Evolutionary conservation across 345 rosid species (phyloP), one percentile per base, ranked within the genome.

Genomic region (Linum trigynum): DNA sequence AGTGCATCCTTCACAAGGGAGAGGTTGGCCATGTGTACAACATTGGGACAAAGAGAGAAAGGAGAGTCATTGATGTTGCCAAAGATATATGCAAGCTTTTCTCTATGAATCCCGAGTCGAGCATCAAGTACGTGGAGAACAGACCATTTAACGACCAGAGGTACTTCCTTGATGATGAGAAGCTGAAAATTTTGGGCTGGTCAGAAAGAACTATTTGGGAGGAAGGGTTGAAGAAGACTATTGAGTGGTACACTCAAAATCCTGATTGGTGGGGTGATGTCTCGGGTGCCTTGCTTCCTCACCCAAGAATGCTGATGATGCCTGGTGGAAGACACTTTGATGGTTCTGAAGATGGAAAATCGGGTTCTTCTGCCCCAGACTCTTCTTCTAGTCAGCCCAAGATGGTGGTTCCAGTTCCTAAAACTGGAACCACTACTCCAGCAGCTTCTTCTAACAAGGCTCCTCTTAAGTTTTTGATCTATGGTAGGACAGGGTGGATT

Each of bases 191-290:
- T 74, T 67, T 90, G 75, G 97, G 97, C 2, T 90, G 97, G 97
- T 74, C 86, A 5, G 97, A 90, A 43, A 75, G 81, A 62, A 90
- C 95, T 38, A 65, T 70, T 38, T 90, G 97, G 97, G 87, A 86
- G 74, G 95, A 87, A 69, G 97, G 97, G 14, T 66, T 90, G 78
- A 84, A 37, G 79, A 87, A 82, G 79, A 88, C 95, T 10, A 79
- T 86, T 59, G 84, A 86, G 5, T 90, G 97, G 97, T 90, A 90
- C 74, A 82, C 84, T 64, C 75, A 79, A 56, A 86, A 90, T 79
- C 95, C 95, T 61, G 87, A 86, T 59, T 90, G 97, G 97, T 90
- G 97, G 97, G 97, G 92, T 36, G 97, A 90, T 74, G 97, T 90
- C 32, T 75, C 89, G 39, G 97, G 95, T 41, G 97, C 97, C 37